These are phyloP conservation scores for Phytophthora colocasiae DNA, from an alignment of 352 stramenopile genomes.

Conservation along the genomic window DNA sequence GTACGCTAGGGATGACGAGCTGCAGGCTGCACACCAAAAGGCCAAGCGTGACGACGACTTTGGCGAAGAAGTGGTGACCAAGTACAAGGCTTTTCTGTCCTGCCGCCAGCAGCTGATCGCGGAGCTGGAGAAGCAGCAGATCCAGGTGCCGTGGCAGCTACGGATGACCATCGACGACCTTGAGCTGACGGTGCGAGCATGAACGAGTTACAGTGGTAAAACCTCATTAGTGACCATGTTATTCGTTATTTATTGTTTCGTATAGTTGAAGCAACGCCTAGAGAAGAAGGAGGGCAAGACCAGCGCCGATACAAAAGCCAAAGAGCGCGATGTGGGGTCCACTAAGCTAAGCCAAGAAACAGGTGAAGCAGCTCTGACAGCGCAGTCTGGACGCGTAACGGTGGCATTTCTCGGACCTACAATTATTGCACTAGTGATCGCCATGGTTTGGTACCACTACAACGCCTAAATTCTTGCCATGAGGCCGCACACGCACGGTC, in stretches of 20 bases:
- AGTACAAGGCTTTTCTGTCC: slow-evolving; percentile 63
- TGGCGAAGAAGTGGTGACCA: slow-evolving; percentile 65
- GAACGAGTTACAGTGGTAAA: neutral
- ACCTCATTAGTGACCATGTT: neutral
- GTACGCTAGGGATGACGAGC: slow-evolving; percentile 58
- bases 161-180: slow-evolving; percentile 84
- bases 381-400: slow-evolving; percentile 40
- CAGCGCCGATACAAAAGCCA: slow-evolving; percentile 7
- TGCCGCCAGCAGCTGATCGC: slow-evolving; percentile 58
- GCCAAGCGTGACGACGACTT: slow-evolving; percentile 72
- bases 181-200: slow-evolving; percentile 69
- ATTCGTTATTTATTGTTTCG: neutral
- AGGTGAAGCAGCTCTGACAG: slow-evolving; percentile 10
- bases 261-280: slow-evolving; percentile 51
- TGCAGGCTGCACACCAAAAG: slow-evolving; percentile 59
- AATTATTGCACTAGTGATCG: slow-evolving; percentile 52
- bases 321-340: neutral
- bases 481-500: neutral
- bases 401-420: slow-evolving; percentile 58
- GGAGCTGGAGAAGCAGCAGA: slow-evolving; percentile 48
- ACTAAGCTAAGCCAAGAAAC: slow-evolving; percentile 6
- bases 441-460: slow-evolving; percentile 55
- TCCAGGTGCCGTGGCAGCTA: slow-evolving; percentile 70
- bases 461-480: slow-evolving; percentile 26
- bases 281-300: slow-evolving; percentile 47